These are phyloP conservation scores for Talaromyces atroroseus DNA, from an alignment of 2,329 filamentous ascomycete species.

Conservation along the genomic window DNA sequence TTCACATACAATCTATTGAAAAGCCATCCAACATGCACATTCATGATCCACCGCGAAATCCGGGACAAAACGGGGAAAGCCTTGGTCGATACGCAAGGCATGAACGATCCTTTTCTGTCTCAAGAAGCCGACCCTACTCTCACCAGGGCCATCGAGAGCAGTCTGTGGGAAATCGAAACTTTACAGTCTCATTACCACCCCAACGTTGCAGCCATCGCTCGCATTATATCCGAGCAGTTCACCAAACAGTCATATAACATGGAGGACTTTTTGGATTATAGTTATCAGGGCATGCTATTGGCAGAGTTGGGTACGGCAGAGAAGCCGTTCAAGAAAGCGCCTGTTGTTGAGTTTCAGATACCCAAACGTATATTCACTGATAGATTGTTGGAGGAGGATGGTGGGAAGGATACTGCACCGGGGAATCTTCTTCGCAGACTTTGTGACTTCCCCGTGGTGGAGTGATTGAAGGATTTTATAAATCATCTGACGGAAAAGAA, in stretches of 20 bases:
- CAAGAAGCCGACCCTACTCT: conserved; percentile 75
- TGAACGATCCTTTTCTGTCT: conserved; percentile 71
- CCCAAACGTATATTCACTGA: conserved; percentile 71
- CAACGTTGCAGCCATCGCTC: conserved; percentile 88
- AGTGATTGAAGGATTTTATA: neutral
- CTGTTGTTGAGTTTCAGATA: conserved; percentile 90
- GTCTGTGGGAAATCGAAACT: conserved; percentile 89
- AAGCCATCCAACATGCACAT: conserved; percentile 82
- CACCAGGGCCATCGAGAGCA: conserved; percentile 83
- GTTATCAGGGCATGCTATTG: conserved; percentile 71
- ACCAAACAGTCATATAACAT: conserved; percentile 91
- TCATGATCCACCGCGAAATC: conserved; percentile 83
- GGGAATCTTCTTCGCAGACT: conserved; percentile 32
- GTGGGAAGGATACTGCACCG: conserved; percentile 33
- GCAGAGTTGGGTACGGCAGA: conserved; percentile 61
- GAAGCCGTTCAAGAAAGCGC: conserved; percentile 72
- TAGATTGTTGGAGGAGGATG: conserved; percentile 36
- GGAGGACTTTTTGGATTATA: conserved; percentile 97
- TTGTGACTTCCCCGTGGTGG: conserved; percentile 29
- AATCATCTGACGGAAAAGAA: no score
- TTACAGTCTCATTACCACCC: conserved; percentile 93
- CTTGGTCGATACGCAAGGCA: conserved; percentile 55
- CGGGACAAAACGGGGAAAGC: conserved; percentile 55
- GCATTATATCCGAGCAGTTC: conserved; percentile 93
- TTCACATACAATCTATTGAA: conserved; percentile 95